A percentile compares a stretch with the other conserved stretches of the same genome.
Evolutionary conservation across 2,329 filamentous ascomycete genomes (phyloP).

Genomic region (Verticillium tricorpus): DNA sequence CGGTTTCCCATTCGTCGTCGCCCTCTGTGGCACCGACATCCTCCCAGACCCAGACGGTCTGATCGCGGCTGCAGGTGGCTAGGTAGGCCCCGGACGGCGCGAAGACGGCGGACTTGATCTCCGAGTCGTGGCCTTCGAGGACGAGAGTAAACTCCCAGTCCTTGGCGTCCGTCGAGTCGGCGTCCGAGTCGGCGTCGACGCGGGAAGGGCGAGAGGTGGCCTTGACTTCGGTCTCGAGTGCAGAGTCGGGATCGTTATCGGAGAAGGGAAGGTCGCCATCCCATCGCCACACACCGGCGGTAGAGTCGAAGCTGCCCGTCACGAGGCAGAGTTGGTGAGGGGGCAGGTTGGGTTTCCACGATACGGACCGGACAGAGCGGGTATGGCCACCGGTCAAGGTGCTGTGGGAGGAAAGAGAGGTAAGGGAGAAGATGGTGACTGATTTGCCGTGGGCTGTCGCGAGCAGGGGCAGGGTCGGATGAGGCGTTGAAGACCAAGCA

Average conservation of each 20-base stretch:
- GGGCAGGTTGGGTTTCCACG: constrained; percentile 71
- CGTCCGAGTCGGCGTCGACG: background rate
- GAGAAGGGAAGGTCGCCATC: constrained; percentile 37
- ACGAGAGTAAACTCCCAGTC: constrained; percentile 93
- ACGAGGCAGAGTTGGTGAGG: constrained; percentile 70
- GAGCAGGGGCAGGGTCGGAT: constrained; percentile 81
- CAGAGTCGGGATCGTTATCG: constrained; percentile 29
- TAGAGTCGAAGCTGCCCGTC: constrained; percentile 90
- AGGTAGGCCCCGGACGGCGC: constrained; percentile 71
- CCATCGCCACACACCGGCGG: constrained; percentile 78
- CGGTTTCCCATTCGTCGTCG: constrained; percentile 94
- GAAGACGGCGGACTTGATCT: constrained; percentile 80
- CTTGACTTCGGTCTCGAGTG: constrained; percentile 41
- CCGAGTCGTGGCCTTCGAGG: constrained; percentile 90
- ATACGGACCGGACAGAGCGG: constrained; percentile 76
- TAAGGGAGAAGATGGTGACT: constrained; percentile 84
- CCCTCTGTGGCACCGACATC: constrained; percentile 69
- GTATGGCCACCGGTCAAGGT: constrained; percentile 83
- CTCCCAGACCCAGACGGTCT: constrained; percentile 98
- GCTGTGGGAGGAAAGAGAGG: constrained; percentile 73
- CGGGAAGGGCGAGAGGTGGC: background rate
- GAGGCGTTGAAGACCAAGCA: constrained; percentile 80
- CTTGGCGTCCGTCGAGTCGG: constrained; percentile 42
- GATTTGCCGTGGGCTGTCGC: constrained; percentile 86
- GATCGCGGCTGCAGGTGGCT: constrained; percentile 88